Evolutionary conservation across 768 basidiomycete species (phyloP).

Genomic region (Leccinum pellstonianum): DNA sequence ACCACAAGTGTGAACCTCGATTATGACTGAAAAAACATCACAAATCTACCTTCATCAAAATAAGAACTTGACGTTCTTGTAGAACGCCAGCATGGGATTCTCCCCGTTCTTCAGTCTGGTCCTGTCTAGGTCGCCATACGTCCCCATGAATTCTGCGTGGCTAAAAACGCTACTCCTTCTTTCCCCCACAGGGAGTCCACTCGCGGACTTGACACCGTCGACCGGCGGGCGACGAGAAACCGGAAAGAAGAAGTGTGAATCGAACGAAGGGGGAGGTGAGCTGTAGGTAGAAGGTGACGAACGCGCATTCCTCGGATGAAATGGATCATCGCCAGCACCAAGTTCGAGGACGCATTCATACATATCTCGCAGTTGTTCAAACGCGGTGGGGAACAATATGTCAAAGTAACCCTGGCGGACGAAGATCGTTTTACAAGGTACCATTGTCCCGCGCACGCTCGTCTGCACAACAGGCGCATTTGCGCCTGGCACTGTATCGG

Average conservation of each 20-base stretch:
- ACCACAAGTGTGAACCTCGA: background rate
- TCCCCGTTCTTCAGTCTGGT: slow-evolving; percentile 79
- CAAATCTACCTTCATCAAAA: slow-evolving; percentile 47
- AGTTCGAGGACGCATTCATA: slow-evolving; percentile 79
- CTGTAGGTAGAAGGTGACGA: slow-evolving; percentile 52
- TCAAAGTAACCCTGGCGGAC: slow-evolving; percentile 97
- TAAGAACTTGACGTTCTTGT: slow-evolving; percentile 91
- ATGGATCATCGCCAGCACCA: slow-evolving; percentile 21
- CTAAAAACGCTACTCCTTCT: slow-evolving; percentile 81
- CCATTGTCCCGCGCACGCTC: slow-evolving; percentile 76
- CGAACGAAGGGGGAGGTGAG: slow-evolving; percentile 50
- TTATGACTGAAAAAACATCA: background rate
- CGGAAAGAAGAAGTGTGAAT: slow-evolving; percentile 68
- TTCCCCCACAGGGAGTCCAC: slow-evolving; percentile 78
- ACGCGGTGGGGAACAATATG: slow-evolving; percentile 97
- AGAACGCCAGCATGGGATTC: slow-evolving; percentile 87
- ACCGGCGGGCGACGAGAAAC: slow-evolving; percentile 53
- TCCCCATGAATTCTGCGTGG: slow-evolving; percentile 85
- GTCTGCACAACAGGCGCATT: slow-evolving; percentile 96
- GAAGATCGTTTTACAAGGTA: slow-evolving; percentile 86
- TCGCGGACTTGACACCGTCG: slow-evolving; percentile 71
- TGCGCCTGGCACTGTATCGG: slow-evolving; percentile 67
- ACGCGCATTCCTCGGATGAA: slow-evolving; percentile 35
- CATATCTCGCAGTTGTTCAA: slow-evolving; percentile 81
- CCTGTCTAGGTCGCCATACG: slow-evolving; percentile 71